Conservation (phyloP, 148 eudicot genomes). For the Camellia granthamiana region DNA sequence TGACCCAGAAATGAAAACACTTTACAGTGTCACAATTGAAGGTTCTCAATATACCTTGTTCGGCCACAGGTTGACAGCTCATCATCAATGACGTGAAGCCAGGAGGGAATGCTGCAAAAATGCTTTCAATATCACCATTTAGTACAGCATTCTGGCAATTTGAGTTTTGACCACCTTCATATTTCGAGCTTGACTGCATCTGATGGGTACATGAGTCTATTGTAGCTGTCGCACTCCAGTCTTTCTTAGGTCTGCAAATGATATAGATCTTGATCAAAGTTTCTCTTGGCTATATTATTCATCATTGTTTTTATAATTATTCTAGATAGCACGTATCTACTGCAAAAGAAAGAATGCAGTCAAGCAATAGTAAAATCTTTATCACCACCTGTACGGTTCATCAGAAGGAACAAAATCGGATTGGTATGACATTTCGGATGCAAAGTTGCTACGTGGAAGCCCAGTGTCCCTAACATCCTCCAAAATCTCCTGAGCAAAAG, state of each 20-base stretch:
- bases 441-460: conserved; percentile 18
- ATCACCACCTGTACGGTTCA: conserved; percentile 35
- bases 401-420: conserved; percentile 45
- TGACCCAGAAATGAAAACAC: background rate
- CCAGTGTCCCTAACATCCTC: conserved; percentile 23
- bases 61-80: conserved; percentile 42
- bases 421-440: conserved; percentile 48
- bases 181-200: conserved; percentile 18
- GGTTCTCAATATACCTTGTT: conserved; percentile 37
- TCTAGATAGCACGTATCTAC: background rate
- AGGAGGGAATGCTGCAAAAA: conserved; percentile 50
- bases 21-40: background rate
- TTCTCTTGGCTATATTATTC: background rate
- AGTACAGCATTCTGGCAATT: conserved; percentile 17
- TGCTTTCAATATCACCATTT: conserved; percentile 28
- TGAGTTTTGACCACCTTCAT: conserved; percentile 31
- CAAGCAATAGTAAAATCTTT: background rate
- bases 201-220: conserved; percentile 21
- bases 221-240: conserved; percentile 29
- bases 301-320: background rate
- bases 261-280: background rate
- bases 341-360: background rate
- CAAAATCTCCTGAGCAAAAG: conserved; percentile 42
- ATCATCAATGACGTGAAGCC: conserved; percentile 66
- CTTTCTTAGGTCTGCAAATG: conserved; percentile 43